Evolutionary conservation across 1,284 basidiomycete species (phyloP).

Genomic region (Malassezia caprae): DNA sequence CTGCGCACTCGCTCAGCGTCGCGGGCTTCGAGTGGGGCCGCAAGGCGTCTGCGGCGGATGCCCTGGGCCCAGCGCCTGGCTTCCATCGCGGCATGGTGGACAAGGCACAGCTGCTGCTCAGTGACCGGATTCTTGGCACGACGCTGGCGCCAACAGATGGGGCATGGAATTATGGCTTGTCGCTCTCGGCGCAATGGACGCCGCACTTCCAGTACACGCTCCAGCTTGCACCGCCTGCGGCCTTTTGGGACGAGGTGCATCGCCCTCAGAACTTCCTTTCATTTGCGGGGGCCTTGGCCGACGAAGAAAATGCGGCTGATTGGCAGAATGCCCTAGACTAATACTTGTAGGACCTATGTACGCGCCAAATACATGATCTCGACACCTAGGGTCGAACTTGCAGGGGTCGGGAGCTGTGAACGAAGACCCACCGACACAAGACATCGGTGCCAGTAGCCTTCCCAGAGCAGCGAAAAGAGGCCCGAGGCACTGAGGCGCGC

Average conservation of each 20-base stretch:
- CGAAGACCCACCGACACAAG: constrained; percentile 78
- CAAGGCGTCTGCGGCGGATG: constrained; percentile 69
- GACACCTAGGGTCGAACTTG: background rate
- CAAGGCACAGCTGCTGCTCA: constrained; percentile 83
- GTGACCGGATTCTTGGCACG: constrained; percentile 57
- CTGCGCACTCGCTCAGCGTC: constrained; percentile 78
- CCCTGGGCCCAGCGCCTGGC: constrained; percentile 53
- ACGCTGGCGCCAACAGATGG: constrained; percentile 37
- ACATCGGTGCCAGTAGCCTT: constrained; percentile 78
- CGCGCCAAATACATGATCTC: constrained; percentile 11
- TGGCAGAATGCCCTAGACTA: constrained; percentile 40
- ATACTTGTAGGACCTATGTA: background rate
- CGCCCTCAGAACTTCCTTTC: constrained; percentile 54
- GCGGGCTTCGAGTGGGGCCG: constrained; percentile 97
- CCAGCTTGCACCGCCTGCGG: constrained; percentile 75
- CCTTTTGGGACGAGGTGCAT: constrained; percentile 94
- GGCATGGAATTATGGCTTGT: constrained; percentile 46
- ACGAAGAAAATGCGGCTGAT: constrained; percentile 31
- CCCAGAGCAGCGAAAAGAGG: constrained; percentile 81
- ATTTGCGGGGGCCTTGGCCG: constrained; percentile 27
- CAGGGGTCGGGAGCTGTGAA: constrained; percentile 57
- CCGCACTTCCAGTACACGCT: constrained; percentile 73
- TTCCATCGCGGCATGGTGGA: constrained; percentile 93
- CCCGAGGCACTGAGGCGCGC: constrained; percentile 64
- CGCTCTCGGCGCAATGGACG: constrained; percentile 78